Conservation (phyloP, 345 rosid species). For the Lagerstroemia speciosa region DNA sequence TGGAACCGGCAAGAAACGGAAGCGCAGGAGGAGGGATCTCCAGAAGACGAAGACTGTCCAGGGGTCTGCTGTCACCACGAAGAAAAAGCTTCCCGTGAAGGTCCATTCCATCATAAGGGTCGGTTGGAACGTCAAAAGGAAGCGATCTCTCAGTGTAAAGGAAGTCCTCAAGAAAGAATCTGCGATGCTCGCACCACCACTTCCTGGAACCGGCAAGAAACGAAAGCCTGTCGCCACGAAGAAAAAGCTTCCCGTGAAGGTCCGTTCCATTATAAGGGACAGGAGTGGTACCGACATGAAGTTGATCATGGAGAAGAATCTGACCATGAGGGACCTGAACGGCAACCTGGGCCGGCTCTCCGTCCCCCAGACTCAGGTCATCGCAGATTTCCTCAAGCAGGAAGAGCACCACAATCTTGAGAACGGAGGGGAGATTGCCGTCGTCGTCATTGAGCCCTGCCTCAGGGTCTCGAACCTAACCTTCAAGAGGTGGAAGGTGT, state of each 20-base stretch:
- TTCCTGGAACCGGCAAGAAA: neutral
- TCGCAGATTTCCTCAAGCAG: neutral
- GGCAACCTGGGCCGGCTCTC: neutral
- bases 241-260: neutral
- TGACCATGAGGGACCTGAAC: neutral
- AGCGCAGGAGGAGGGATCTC: neutral
- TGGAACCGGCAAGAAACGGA: neutral
- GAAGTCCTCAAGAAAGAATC: neutral
- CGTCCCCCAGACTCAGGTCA: neutral
- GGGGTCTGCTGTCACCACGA: neutral
- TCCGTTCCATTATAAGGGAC: neutral
- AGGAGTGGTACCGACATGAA: neutral
- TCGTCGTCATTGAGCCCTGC: neutral
- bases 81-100: neutral
- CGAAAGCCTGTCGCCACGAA: neutral
- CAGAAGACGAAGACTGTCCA: neutral
- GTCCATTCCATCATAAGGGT: no score
- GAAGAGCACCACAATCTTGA: neutral
- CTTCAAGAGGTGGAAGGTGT: constrained; percentile 3
- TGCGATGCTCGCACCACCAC: neutral
- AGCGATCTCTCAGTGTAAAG: neutral
- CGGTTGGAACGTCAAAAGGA: neutral
- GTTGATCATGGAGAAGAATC: neutral
- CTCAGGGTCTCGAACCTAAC: neutral
- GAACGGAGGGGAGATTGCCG: neutral